These are phyloP conservation scores for Leptodermis oblonga DNA, from an alignment of 257 asterid genomes.

Conservation along the genomic window DNA sequence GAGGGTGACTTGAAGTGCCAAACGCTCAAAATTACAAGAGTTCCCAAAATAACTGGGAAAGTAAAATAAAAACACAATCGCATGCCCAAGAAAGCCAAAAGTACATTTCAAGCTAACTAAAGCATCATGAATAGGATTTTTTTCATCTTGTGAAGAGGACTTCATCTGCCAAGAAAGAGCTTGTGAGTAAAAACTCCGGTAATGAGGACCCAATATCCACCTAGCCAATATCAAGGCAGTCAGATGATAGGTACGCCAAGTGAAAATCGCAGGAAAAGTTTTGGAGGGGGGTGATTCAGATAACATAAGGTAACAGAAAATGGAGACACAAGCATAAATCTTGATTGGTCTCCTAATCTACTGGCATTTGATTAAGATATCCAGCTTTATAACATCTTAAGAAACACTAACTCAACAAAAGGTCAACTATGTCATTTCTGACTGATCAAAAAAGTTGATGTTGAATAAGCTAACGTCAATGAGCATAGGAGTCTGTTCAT, in stretches of 20 bases:
- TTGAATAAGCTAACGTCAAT: conserved; percentile 21
- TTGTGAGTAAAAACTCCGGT: not conserved
- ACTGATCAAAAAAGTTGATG: conserved; percentile 14
- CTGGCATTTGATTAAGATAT: conserved; percentile 19
- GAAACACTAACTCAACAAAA: conserved; percentile 23
- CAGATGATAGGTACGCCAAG: conserved; percentile 18
- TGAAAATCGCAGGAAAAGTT: conserved; percentile 17
- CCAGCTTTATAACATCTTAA: conserved; percentile 25
- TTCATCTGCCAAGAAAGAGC: conserved; percentile 7
- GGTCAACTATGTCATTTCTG: conserved; percentile 24
- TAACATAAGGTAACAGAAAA: conserved; percentile 9
- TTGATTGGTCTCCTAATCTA: conserved; percentile 17
- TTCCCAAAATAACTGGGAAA: conserved; percentile 1
- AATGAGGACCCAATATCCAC: not conserved
- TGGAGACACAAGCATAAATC: conserved; percentile 17
- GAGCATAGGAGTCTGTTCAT: conserved; percentile 13
- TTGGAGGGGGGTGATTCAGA: conserved; percentile 11
- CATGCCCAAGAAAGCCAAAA: not conserved
- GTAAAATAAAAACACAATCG: conserved; percentile 3
- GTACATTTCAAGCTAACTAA: conserved; percentile 3
- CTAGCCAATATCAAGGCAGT: conserved; percentile 17
- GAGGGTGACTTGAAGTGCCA: not conserved
- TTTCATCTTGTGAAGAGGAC: conserved; percentile 4
- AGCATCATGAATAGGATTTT: not conserved
- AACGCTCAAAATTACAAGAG: conserved; percentile 2